Base-by-base conservation (phyloP, 305 asterid genomes). In the Solanum aculeatissimum region DNA sequence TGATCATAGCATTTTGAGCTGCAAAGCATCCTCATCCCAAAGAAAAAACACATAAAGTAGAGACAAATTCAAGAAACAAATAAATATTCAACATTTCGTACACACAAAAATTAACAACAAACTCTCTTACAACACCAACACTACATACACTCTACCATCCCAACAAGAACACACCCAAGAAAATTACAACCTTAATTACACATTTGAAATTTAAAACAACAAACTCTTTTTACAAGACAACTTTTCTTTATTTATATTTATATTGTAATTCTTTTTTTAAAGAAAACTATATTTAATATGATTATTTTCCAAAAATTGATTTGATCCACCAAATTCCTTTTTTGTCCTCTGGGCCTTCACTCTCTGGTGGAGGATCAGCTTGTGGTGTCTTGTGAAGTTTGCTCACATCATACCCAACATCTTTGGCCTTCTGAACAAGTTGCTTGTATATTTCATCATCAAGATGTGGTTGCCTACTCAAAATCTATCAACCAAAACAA, bases 361-460 rank as follows among this genome's bases (percentile, higher is more conserved):
- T 13, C 14, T 84, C 84, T 5, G 85, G 90, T 32, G 89, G 88
- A 25, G 84, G 83, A 72, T 87, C 82, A 40, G 88, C n/a, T 25
- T 90, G 92, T 32, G 80, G 88, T n/a, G 92, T 90, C 88, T 88
- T 90, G 80, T 87, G 89, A 6, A 90, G 88, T 78, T 88, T 90
- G 57, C 84, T 87, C 86, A 88, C 92, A 85, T 90, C 92, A 74
- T 90, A 90, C 13, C 92, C 92, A 32, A 77, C 90, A 0, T 65
- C 89, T 65, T 11, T 69, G 1, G 92, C 92, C 88, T 14, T 90
- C 60, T 87, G 57, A 25, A 90, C 83, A 9, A 88, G 86, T 68
- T 35, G 47, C 45, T 85, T 83, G 83, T 82, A 90, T 23, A 70
- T 58, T 77, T 82, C 89, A 0, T 88, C 90, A 40, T 87, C 92